Evolutionary conservation across 2,329 filamentous ascomycete genomes (phyloP).

Genomic region (Colletotrichum caudatum): DNA sequence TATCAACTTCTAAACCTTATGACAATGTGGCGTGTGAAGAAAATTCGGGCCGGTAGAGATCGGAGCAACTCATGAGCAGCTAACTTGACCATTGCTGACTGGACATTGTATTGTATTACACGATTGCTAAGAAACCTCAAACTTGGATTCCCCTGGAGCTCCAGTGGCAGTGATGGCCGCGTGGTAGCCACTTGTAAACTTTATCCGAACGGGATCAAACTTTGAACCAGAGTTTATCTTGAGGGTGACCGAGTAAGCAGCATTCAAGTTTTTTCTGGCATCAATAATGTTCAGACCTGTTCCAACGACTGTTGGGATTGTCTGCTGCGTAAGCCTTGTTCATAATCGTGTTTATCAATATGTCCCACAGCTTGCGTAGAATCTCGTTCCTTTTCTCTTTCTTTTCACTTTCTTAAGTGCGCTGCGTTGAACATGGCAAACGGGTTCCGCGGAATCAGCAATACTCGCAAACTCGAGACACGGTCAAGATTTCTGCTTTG

Average conservation of each 20-base stretch:
- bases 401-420: background rate
- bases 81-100: background rate
- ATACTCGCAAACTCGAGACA: too few species aligned
- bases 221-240: background rate
- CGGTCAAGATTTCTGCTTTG: background rate
- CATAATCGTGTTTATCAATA: background rate
- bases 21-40: too few species aligned
- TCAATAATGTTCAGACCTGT: slow-evolving; percentile 8
- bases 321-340: background rate
- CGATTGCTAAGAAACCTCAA: background rate
- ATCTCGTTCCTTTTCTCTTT: rapidly evolving
- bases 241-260: background rate
- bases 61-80: background rate
- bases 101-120: background rate
- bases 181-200: slow-evolving; percentile 3
- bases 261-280: background rate
- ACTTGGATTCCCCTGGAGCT: background rate
- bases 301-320: background rate
- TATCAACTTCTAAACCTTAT: too few species aligned
- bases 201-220: background rate
- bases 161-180: background rate
- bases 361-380: background rate
- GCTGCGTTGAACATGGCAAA: background rate
- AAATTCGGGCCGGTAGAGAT: background rate
- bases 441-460: background rate